Percentiles rank a stretch among this genome's conserved stretches.
Conservation (phyloP, 306 rosid species). For the Cajanus cajan region DNA sequence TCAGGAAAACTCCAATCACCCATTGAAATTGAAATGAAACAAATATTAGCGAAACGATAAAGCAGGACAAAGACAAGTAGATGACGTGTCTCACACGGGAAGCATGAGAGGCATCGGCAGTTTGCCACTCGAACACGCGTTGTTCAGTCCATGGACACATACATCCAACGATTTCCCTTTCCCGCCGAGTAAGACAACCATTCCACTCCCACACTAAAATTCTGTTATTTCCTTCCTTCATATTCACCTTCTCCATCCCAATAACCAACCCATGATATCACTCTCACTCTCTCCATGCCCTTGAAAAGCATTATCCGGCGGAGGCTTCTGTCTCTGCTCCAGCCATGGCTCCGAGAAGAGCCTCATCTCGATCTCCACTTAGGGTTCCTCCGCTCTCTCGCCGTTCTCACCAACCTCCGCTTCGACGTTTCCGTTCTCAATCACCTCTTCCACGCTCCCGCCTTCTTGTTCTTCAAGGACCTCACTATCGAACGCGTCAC, state of each 20-base stretch:
- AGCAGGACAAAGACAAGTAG: neutral
- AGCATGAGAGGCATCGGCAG: neutral
- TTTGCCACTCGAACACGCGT: constrained; percentile 5
- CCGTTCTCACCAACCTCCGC: constrained; percentile 51
- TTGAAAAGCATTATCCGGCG: constrained; percentile 45
- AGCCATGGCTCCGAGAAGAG: constrained; percentile 73
- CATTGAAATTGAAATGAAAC: neutral
- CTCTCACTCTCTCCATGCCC: constrained; percentile 38
- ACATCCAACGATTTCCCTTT: constrained; percentile 38
- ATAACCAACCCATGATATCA: constrained; percentile 2
- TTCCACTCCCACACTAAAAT: neutral
- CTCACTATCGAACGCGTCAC: constrained; percentile 53
- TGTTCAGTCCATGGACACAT: neutral
- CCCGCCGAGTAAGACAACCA: constrained; percentile 38
- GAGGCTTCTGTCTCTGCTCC: constrained; percentile 65
- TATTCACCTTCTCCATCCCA: neutral
- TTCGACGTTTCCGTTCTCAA: constrained; percentile 58
- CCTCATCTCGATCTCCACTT: constrained; percentile 58
- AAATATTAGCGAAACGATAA: neutral
- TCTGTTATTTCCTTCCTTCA: neutral
- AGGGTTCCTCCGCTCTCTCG: constrained; percentile 60
- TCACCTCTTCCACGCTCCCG: constrained; percentile 50
- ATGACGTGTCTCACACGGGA: neutral
- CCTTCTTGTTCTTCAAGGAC: constrained; percentile 48
- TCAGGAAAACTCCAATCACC: neutral